Evolutionary conservation across 805 yeast species (phyloP), one percentile per base, ranked within the genome.

Genomic region (Pichia sporocuriosa): DNA sequence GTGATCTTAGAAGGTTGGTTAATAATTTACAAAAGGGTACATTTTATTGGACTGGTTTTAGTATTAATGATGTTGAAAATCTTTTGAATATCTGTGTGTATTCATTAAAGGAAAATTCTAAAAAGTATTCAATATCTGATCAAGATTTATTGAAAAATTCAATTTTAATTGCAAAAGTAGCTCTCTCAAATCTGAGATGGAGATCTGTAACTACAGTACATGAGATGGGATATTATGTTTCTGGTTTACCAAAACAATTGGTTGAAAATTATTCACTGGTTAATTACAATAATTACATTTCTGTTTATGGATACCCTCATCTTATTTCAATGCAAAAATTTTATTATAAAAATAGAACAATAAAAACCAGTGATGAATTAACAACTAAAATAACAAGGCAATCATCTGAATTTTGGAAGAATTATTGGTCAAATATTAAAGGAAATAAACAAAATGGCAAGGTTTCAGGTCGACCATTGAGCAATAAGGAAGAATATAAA

Each of bases 31-130:
- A 77, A 56, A 66, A 81, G 44, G 77, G 83, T 1, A 78, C 88
- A 0, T 80, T 81, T 55, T 78, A 77, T 51, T 81, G 89, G 89
- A 77, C 85, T 1, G 88, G 87, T 0, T 81, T 81, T 53, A 67
- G 80, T 11, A 67, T 69, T 21, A 67, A 66, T 32, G 87, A 81
- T 58, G 65, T 81, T 23, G 73, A 74, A 37, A 64, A 70, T 19
- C 63, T 81, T 57, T 54, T 74, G 2, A 59, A 62, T 19, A 70
- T 81, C 23, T 71, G 81, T 37, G 59, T 65, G 13, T 57, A 60
- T 19, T 69, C 77, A 6, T 45, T 77, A 27, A 64, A 69, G 15
- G 50, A 54, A 12, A 57, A 57, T 22, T 53, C 53, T 24, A 61
- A 62, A 0, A 44, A 50, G 1, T 73, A 72, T 49, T 48, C 57